These are phyloP conservation scores for Cyberlindnera euphorbiiphila DNA, from an alignment of 805 yeast genomes.

Conservation along the genomic window DNA sequence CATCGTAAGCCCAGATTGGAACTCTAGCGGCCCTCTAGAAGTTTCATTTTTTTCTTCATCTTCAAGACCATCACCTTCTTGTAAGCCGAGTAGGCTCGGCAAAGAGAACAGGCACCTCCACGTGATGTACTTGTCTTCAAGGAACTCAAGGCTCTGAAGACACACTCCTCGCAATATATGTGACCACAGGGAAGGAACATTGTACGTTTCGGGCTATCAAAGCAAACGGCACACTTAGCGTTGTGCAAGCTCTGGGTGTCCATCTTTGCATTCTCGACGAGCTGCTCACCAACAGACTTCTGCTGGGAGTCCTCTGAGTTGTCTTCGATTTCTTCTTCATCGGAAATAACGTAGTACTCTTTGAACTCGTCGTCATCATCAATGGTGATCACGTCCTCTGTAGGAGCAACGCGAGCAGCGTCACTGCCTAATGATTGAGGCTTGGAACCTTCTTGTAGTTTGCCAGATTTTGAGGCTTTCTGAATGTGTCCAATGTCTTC, in stretches of 20 bases:
- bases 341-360: slow-evolving; percentile 21
- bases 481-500: too few species aligned
- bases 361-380: slow-evolving; percentile 19
- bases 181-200: slow-evolving; percentile 56
- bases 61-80: slow-evolving; percentile 29
- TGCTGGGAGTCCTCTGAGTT: slow-evolving; percentile 9
- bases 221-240: slow-evolving; percentile 48
- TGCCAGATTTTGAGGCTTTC: too few species aligned
- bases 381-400: slow-evolving; percentile 7
- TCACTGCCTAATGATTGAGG: background rate
- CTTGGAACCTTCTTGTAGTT: too few species aligned
- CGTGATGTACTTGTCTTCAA: slow-evolving; percentile 29
- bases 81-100: slow-evolving; percentile 35
- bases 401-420: background rate
- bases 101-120: slow-evolving; percentile 40
- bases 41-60: slow-evolving; percentile 30
- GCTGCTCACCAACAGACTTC: slow-evolving; percentile 35
- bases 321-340: slow-evolving; percentile 20
- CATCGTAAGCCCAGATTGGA: too few species aligned
- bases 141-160: slow-evolving; percentile 41
- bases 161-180: slow-evolving; percentile 49
- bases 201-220: slow-evolving; percentile 47
- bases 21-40: slow-evolving; percentile 11
- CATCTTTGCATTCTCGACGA: slow-evolving; percentile 17
- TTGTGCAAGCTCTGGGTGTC: slow-evolving; percentile 16